Conservation (phyloP, 2,329 filamentous ascomycete genomes). For the Fusarium heterosporum region DNA sequence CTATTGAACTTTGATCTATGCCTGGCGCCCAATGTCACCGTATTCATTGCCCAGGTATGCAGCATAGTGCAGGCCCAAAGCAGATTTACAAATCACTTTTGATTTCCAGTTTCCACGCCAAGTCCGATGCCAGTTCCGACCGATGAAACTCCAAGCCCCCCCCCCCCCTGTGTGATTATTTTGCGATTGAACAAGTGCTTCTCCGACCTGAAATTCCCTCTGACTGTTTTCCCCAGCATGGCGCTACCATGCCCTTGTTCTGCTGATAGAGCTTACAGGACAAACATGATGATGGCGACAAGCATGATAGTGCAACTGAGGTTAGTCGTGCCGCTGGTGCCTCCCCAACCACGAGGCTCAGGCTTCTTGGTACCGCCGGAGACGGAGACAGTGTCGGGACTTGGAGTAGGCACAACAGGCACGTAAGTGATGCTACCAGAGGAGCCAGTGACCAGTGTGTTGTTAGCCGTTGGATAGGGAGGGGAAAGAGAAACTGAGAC, state of each 20-base stretch:
- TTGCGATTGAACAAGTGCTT: constrained; percentile 17
- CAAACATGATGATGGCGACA: constrained; percentile 50
- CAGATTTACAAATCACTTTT: constrained; percentile 31
- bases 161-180: constrained; percentile 11
- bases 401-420: constrained; percentile 44
- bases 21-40: constrained; percentile 38
- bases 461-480: constrained; percentile 49
- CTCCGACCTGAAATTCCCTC: neutral
- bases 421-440: constrained; percentile 45
- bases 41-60: constrained; percentile 45
- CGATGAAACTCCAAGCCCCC: constrained; percentile 33
- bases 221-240: neutral
- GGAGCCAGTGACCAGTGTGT: constrained; percentile 40
- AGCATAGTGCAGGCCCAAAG: constrained; percentile 40
- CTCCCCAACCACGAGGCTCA: constrained; percentile 48
- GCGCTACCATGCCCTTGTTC: neutral
- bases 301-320: constrained; percentile 54
- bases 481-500: constrained; percentile 45
- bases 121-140: constrained; percentile 31
- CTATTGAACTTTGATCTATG: constrained; percentile 33
- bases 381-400: constrained; percentile 48
- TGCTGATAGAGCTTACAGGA: constrained; percentile 45
- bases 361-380: constrained; percentile 52
- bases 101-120: constrained; percentile 44
- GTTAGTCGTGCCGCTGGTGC: constrained; percentile 48